These are phyloP conservation scores for Thyridium curvatum DNA, from an alignment of 2,329 filamentous ascomycete genomes.

Conservation along the genomic window DNA sequence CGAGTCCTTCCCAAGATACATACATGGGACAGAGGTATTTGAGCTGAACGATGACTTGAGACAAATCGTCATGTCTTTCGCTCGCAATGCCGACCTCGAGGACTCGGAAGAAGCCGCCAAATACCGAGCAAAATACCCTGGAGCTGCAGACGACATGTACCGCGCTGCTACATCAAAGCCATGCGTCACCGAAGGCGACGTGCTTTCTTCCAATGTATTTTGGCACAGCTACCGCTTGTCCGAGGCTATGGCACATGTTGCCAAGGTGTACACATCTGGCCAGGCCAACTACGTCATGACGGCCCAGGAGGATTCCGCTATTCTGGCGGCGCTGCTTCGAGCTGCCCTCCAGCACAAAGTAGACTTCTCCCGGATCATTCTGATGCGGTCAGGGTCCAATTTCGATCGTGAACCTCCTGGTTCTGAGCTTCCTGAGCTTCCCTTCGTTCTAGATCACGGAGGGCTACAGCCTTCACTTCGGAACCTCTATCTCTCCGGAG, in stretches of 20 bases:
- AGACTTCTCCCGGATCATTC: conserved; percentile 61
- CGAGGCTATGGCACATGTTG: conserved; percentile 60
- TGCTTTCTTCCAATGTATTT: conserved; percentile 67
- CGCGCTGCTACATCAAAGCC: conserved; percentile 39
- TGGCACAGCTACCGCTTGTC: conserved; percentile 56
- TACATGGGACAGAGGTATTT: conserved; percentile 66
- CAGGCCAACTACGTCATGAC: conserved; percentile 63
- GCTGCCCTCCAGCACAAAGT: conserved; percentile 48
- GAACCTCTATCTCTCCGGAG: conserved; percentile 63
- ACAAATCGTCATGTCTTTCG: conserved; percentile 43
- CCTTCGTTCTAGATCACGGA: conserved; percentile 54
- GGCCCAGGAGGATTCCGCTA: conserved; percentile 68
- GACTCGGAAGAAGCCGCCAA: conserved; percentile 40
- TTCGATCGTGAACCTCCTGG: conserved; percentile 64
- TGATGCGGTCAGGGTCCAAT: conserved; percentile 63
- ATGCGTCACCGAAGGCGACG: conserved; percentile 57
- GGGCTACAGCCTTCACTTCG: conserved; percentile 54
- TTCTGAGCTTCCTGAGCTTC: conserved; percentile 37
- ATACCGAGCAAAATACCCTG: conserved; percentile 49
- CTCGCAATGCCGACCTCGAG: conserved; percentile 41
- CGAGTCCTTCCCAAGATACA: conserved; percentile 46
- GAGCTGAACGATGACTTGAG: conserved; percentile 57
- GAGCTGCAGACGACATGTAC: conserved; percentile 29
- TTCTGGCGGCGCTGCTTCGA: conserved; percentile 58
- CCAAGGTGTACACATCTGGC: conserved; percentile 59